These are phyloP conservation scores for Clarkia xantiana DNA, from an alignment of 345 rosid genomes.

Conservation along the genomic window DNA sequence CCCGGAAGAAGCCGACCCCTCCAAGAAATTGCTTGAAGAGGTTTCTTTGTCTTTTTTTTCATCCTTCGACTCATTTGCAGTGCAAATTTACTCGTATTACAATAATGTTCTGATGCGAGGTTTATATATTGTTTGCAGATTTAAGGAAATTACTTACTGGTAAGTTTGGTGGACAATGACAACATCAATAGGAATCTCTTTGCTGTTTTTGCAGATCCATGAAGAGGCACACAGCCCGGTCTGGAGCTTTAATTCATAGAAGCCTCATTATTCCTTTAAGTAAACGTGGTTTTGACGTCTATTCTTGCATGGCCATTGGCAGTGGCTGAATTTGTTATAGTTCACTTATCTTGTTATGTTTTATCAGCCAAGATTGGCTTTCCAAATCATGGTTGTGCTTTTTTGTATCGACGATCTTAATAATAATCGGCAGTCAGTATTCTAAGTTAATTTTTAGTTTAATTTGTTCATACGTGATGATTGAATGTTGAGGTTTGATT, in stretches of 20 bases:
- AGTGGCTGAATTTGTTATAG: no score
- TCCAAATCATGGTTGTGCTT: no score
- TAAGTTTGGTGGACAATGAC: conserved; percentile 85
- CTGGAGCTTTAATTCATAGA: neutral
- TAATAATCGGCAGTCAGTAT: no score
- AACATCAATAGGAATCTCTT: conserved; percentile 55
- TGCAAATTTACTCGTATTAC: neutral
- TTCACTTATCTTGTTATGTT: no score
- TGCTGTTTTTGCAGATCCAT: conserved; percentile 42
- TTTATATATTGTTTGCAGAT: conserved; percentile 33
- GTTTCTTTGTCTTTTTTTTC: conserved; percentile 13
- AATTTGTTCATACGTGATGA: no score
- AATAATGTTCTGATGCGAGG: neutral
- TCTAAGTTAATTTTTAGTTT: no score
- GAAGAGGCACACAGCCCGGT: conserved; percentile 6
- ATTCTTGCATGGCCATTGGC: no score
- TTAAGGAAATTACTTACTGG: conserved; percentile 63
- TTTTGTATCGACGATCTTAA: no score
- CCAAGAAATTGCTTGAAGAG: conserved; percentile 62
- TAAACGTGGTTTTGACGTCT: no score
- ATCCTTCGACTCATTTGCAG: neutral
- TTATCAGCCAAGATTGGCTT: no score
- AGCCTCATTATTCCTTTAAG: no score
- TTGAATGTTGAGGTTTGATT: no score
- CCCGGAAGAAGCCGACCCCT: conserved; percentile 57